A percentile compares a stretch with the other conserved stretches of the same genome.
phyloP scores from a whole-genome alignment of 352 stramenopile genomes.

The Pythium periplocum region DNA sequence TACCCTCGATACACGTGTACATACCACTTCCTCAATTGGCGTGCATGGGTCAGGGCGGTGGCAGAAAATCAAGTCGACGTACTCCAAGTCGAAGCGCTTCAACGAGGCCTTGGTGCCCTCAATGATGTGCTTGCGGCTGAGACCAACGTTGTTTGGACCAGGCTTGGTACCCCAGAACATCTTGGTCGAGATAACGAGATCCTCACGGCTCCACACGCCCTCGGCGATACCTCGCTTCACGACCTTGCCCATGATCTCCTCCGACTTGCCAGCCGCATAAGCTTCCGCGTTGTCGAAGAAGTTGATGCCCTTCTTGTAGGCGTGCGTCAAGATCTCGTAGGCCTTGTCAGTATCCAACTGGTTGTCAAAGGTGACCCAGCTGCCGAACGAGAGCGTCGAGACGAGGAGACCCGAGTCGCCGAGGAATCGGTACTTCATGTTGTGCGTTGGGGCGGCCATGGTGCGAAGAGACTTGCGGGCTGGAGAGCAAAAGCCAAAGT shows the following conservation, averaged over 20 bases:
- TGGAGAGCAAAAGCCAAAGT: too few species aligned
- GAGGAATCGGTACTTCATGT: conserved; percentile 62
- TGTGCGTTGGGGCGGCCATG: conserved; percentile 12
- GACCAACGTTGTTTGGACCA: conserved; percentile 30
- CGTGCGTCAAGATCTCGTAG: conserved; percentile 48
- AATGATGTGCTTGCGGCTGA: conserved; percentile 53
- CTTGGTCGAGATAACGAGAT: conserved; percentile 68
- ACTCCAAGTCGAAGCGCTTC: conserved; percentile 48
- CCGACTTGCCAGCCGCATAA: conserved; percentile 39
- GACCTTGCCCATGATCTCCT: conserved; percentile 53
- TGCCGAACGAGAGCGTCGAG: conserved; percentile 46
- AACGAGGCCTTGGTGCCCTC: conserved; percentile 55
- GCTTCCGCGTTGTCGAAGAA: conserved; percentile 66
- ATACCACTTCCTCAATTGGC: conserved; percentile 63
- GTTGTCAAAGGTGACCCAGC: conserved; percentile 44
- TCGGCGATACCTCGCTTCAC: conserved; percentile 46
- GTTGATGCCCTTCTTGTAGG: conserved; percentile 61
- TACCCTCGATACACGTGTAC: too few species aligned
- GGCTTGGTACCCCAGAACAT: conserved; percentile 51
- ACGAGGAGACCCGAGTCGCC: conserved; percentile 49
- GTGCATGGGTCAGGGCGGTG: conserved; percentile 54
- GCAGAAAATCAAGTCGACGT: conserved; percentile 67
- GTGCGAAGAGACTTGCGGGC: neutral
- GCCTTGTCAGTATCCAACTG: conserved; percentile 50
- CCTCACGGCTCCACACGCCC: conserved; percentile 36